Evolutionary conservation across 768 basidiomycete species (phyloP).

Genomic region (Phaffia tasmanica): DNA sequence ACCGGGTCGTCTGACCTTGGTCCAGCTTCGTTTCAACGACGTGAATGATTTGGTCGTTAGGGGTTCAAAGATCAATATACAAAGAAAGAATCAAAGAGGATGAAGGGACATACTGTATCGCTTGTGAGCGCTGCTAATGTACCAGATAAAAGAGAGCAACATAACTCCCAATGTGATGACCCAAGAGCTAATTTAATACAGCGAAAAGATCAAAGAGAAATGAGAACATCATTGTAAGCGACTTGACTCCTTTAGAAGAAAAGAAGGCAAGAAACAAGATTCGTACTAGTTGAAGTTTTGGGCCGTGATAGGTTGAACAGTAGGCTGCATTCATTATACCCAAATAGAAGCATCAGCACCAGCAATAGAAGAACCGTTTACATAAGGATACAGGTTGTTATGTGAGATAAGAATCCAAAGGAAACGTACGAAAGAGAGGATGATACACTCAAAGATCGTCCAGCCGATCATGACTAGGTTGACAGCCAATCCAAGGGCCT

Average conservation of each 20-base stretch:
- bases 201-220: not conserved
- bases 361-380: constrained; percentile 50
- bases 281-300: constrained; percentile 13
- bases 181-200: constrained; percentile 12
- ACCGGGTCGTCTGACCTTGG: no score
- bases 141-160: constrained; percentile 34
- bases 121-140: constrained; percentile 25
- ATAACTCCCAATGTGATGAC: constrained; percentile 39
- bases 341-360: constrained; percentile 63
- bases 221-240: not conserved
- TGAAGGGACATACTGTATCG: constrained; percentile 22
- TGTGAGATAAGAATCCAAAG: not conserved
- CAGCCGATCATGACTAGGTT: constrained; percentile 53
- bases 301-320: not conserved
- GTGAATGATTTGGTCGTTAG: not conserved
- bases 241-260: no score
- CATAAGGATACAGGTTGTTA: not conserved
- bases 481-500: constrained; percentile 35
- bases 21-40: not conserved
- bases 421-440: constrained; percentile 26
- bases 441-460: constrained; percentile 26
- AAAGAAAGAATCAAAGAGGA: not conserved
- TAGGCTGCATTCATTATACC: constrained; percentile 37
- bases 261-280: constrained; percentile 28
- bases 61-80: no score